A percentile compares a stretch with the other conserved stretches of the same genome.
phyloP scores from a whole-genome alignment of 345 rosid species.

The Noccaea bulbosa region DNA sequence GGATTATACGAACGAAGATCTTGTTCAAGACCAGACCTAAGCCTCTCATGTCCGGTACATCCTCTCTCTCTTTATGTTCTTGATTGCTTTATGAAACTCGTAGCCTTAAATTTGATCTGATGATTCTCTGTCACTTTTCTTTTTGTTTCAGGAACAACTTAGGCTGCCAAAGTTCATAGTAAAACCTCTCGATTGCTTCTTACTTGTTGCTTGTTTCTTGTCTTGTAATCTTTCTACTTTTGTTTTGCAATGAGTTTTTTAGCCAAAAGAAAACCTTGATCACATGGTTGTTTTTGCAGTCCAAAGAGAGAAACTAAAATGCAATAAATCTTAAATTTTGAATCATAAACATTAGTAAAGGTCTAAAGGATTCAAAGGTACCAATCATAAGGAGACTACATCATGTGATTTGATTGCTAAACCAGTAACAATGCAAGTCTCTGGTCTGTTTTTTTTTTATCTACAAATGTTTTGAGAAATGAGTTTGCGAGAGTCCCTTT shows the following conservation, averaged over 20 bases:
- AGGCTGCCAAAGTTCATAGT: constrained; percentile 5
- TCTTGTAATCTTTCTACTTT: not conserved
- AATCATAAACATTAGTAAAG: constrained; percentile 10
- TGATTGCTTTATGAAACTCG: constrained; percentile 5
- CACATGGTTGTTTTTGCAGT: no score
- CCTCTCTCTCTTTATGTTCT: not conserved
- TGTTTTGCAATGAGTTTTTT: constrained; percentile 4
- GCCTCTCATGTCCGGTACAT: constrained; percentile 77
- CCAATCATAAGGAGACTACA: constrained; percentile 15
- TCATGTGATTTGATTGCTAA: constrained; percentile 32
- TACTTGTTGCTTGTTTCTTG: not conserved
- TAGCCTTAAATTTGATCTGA: not conserved
- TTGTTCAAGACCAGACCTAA: constrained; percentile 83
- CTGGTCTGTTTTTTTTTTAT: constrained; percentile 46
- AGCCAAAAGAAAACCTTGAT: constrained; percentile 3
- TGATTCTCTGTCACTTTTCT: constrained; percentile 1
- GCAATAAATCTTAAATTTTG: constrained; percentile 27
- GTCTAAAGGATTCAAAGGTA: not conserved
- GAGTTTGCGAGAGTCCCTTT: not conserved
- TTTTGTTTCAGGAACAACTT: constrained; percentile 31
- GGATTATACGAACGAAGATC: constrained; percentile 73
- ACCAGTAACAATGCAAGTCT: constrained; percentile 40
- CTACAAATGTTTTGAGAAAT: constrained; percentile 50
- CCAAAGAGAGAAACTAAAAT: not conserved
- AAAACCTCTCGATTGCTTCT: constrained; percentile 19